Percentiles rank a stretch among this genome's conserved stretches.
phyloP scores from a whole-genome alignment of 768 basidiomycete genomes.

The Calocera cornea region DNA sequence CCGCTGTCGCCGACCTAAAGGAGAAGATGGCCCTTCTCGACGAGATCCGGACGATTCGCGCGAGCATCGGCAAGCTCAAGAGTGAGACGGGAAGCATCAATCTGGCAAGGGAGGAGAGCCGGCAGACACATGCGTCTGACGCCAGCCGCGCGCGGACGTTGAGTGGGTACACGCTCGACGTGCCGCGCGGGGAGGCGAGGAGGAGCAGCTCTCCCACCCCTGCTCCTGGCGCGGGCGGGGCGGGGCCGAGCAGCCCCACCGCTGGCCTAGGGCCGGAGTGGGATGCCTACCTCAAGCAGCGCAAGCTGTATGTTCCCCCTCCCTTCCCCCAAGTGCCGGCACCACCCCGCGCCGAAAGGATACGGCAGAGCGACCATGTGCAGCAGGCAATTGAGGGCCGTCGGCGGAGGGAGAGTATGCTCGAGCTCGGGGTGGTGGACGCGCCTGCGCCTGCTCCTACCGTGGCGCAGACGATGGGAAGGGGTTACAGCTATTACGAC shows the following conservation, averaged over 20 bases:
- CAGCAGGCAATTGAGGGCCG: neutral
- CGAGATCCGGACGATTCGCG: neutral
- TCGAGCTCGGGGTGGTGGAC: neutral
- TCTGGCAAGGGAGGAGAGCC: neutral
- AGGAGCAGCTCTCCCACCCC: neutral
- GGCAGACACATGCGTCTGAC: neutral
- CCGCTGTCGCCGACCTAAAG: neutral
- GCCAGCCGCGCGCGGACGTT: neutral
- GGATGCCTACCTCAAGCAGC: slow-evolving; percentile 3
- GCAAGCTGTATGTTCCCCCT: neutral
- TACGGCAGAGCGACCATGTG: neutral
- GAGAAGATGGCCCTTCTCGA: slow-evolving; percentile 1
- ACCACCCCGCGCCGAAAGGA: neutral
- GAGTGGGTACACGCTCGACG: neutral
- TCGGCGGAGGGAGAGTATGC: neutral
- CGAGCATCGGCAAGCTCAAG: slow-evolving; percentile 1
- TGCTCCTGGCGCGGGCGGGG: too few species aligned
- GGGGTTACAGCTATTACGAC: neutral
- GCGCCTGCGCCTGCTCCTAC: neutral
- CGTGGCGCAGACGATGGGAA: neutral
- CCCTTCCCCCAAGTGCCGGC: neutral
- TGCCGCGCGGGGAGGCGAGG: neutral
- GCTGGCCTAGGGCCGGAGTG: neutral
- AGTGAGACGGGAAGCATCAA: neutral
- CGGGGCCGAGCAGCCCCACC: neutral